Evolutionary conservation across 169 alveolate genomes (phyloP).

Genomic region (Babesia sp.): DNA sequence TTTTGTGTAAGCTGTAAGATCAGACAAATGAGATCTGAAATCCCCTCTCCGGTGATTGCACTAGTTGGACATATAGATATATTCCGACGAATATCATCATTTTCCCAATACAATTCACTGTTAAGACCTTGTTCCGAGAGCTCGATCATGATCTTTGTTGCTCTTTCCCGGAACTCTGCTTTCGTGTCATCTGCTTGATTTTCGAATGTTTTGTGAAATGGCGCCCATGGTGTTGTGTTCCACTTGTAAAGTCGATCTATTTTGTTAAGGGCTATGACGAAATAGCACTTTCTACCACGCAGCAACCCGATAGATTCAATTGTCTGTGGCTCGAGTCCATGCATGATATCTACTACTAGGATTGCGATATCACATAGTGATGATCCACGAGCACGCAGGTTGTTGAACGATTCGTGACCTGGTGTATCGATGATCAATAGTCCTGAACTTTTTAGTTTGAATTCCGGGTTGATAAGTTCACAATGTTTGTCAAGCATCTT

Average conservation of each 20-base stretch:
- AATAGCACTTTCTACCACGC: constrained; percentile 91
- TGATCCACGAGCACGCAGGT: constrained; percentile 98
- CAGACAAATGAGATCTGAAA: constrained; percentile 93
- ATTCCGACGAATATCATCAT: constrained; percentile 88
- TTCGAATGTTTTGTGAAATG: constrained; percentile 83
- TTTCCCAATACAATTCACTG: constrained; percentile 94
- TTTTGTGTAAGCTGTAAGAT: constrained; percentile 89
- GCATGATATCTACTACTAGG: constrained; percentile 99
- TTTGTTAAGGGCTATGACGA: constrained; percentile 97
- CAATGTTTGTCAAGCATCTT: constrained; percentile 90
- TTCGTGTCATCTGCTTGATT: constrained; percentile 82
- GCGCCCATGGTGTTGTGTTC: constrained; percentile 88
- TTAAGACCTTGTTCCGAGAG: constrained; percentile 96
- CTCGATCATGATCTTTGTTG: constrained; percentile 76
- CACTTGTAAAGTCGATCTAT: constrained; percentile 96
- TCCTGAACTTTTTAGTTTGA: constrained; percentile 91
- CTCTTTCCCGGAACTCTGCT: constrained; percentile 88
- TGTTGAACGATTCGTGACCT: constrained; percentile 98
- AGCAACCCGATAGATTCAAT: constrained; percentile 91
- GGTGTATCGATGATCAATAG: constrained; percentile 99
- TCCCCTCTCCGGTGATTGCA: constrained; percentile 99
- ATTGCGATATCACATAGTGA: constrained; percentile 98
- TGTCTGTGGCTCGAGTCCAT: constrained; percentile 98
- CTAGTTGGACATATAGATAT: constrained; percentile 98
- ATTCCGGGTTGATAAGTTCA: constrained; percentile 57